Percentiles rank a stretch among this genome's conserved stretches.
Conservation (phyloP, 352 stramenopile genomes). For the Pythium pectinolyticum region DNA sequence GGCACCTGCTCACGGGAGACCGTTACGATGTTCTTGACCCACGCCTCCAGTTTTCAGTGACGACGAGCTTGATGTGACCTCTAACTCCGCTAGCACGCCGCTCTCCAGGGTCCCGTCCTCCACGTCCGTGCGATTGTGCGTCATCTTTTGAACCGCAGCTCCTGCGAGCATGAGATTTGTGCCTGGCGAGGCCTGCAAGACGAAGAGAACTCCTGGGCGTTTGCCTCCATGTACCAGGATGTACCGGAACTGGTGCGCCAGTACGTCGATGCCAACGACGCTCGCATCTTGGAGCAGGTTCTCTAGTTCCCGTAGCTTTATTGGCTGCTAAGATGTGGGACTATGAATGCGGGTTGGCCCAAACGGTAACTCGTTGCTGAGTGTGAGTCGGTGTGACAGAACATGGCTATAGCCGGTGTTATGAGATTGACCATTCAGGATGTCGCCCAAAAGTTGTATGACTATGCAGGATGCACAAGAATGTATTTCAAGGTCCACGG, state of each 20-base stretch:
- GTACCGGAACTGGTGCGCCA: constrained; percentile 2
- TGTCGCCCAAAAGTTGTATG: no score
- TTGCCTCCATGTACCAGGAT: background rate
- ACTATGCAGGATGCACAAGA: no score
- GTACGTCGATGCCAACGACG: background rate
- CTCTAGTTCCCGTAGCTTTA: no score
- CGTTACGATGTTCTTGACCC: constrained; percentile 26
- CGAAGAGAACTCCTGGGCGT: constrained; percentile 22
- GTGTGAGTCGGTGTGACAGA: no score
- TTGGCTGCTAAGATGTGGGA: no score
- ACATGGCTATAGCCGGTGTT: no score
- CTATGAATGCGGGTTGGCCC: no score
- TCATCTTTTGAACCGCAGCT: constrained; percentile 2
- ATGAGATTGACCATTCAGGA: no score
- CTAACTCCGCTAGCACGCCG: constrained; percentile 19
- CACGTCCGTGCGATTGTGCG: constrained; percentile 8
- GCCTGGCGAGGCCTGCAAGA: constrained; percentile 20
- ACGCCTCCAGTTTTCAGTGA: constrained; percentile 24
- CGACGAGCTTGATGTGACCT: constrained; percentile 15
- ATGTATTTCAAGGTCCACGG: no score
- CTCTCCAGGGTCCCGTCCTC: constrained; percentile 17
- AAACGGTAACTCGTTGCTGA: no score
- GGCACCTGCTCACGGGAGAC: constrained; percentile 25
- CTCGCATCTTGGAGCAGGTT: background rate
- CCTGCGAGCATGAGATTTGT: constrained; percentile 14